Evolutionary conservation across 106 monocot genomes (phyloP).

Genomic region (Dendrobium chrysotoxum): DNA sequence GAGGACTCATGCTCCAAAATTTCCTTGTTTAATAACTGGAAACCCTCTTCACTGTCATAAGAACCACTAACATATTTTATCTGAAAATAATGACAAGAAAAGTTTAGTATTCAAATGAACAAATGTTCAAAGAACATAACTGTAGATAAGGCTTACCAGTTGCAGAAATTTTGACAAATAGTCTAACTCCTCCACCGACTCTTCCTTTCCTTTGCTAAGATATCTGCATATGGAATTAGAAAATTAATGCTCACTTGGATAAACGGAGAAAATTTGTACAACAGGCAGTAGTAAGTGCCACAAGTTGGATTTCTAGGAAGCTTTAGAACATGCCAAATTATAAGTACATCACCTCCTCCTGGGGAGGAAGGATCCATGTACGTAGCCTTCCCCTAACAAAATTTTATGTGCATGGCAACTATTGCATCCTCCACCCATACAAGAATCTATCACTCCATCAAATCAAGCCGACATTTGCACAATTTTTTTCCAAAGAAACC

Average conservation of each 20-base stretch:
- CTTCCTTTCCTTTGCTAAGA: slow-evolving; percentile 43
- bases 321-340: neutral
- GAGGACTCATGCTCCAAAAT: slow-evolving; percentile 69
- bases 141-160: slow-evolving; percentile 42
- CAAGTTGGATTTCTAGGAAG: neutral
- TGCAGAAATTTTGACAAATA: slow-evolving; percentile 62
- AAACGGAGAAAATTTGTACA: neutral
- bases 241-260: neutral
- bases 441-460: neutral
- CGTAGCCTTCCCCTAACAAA: neutral
- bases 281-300: neutral
- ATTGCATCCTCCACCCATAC: neutral
- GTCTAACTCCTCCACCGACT: slow-evolving; percentile 36
- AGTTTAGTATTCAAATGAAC: slow-evolving; percentile 1
- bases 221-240: slow-evolving; percentile 36
- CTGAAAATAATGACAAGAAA: slow-evolving; percentile 30
- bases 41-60: slow-evolving; percentile 83
- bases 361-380: neutral
- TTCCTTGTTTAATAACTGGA: slow-evolving; percentile 68
- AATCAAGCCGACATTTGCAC: neutral
- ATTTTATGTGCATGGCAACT: neutral
- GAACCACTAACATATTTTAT: slow-evolving; percentile 97
- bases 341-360: neutral
- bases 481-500: neutral
- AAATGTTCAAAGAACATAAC: neutral